Evolutionary conservation across 306 rosid species (phyloP), one percentile per base, ranked within the genome.

Genomic region (Vigna radiata): DNA sequence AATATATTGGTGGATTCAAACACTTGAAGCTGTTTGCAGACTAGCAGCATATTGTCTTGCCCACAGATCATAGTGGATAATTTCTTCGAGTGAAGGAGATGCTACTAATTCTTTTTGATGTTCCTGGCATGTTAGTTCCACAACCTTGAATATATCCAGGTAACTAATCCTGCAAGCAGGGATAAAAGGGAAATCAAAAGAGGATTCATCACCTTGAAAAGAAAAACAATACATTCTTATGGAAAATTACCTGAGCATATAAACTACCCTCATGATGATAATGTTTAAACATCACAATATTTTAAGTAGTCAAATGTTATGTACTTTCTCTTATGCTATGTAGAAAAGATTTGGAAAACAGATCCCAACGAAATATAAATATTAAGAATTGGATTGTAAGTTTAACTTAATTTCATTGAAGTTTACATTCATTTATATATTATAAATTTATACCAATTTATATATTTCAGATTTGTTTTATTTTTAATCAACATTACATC

Each of bases 41-140:
- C 53, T 53, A 37, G 91, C 90, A 66, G 98, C 97, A 72, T 85
- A 93, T 56, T 82, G 88, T 68, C 98, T 25, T 18, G 98, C 98
- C 97, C 98, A 93, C 66, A 75, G 87, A 80, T 93, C 97, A 27
- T 85, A 93, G 64, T 91, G 96, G 65, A 93, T 47, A 39, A 93
- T 93, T 76, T 93, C 98, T 87, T 93, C 98, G 2, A 93, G 98
- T 68, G 98, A 81, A 12, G 98, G 98, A 4, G 89, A 79, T 52
- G 79, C 49, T 65, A 87, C 88, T 73, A 93, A 66, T 50, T 93
- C 98, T 0, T 63, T 71, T 68, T 43, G 77, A 82, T 93, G 98
- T 79, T 86, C 89, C 3, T 88, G 84, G 39, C 98, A 91, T 68
- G 97, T 93, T 53, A 85, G 85, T 86, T 93, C 97, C 27, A 91